Base-by-base conservation (phyloP, 1,284 basidiomycete species). In the Boletellus sp. region DNA sequence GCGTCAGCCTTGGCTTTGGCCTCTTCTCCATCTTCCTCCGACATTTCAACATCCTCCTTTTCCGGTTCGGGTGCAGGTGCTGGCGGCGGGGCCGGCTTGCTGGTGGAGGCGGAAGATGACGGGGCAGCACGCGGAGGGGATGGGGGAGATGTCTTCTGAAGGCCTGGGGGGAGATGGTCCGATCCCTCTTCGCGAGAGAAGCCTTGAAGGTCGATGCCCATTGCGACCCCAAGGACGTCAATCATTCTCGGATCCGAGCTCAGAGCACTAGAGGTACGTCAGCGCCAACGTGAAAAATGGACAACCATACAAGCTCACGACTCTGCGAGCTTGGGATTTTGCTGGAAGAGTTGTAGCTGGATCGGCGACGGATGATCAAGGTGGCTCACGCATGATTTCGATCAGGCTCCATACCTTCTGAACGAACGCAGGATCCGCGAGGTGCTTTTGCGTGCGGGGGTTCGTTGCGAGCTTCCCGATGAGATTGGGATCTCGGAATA, bases 141-240 rank as follows among this genome's bases (percentile, higher is more conserved):
- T 9, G 72, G 56, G n/a, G 74, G 64, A 25, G 72, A 57, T 4
- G 55, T 50, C 59, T 57, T 61, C 45, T 69, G 60, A 47, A 79
- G 60, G 36, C 82, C 85, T 4, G 83, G 76, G 5, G 90, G 88
- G 43, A 87, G 72, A 48, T 91, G 90, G 49, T 87, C 78, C 8
- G 90, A 91, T 33, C 91, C 92, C 71, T 92, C 89, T 21, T 88
- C 85, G 47, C 93, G 78, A 48, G 83, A 77, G 68, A 91, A 91
- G 41, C 87, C 92, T 67, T 91, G 84, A 66, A 98, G 80, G 68
- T 98, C 93, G 56, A 98, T 80, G 39, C 93, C 93, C 89, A 97
- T 94, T 50, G 93, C 77, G 9, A 84, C 94, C 52, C 94, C 94
- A 50, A 97, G 77, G 17, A 94, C 93, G 59, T 88, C 84, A 69